Base-by-base conservation (phyloP, 768 basidiomycete genomes). In the Scleroderma citrinum region DNA sequence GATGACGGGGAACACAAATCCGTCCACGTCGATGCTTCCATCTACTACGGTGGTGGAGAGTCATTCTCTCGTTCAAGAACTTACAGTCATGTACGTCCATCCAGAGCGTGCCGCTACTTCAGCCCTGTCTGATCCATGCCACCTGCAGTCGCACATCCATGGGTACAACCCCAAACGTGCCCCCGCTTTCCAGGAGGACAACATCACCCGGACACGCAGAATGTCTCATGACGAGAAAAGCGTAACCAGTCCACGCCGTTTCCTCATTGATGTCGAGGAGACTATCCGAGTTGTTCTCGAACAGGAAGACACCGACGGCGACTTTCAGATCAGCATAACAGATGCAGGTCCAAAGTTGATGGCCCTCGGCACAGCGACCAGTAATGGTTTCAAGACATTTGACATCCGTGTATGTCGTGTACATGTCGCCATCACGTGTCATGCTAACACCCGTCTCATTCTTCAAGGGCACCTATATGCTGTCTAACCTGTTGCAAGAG, bases 401-500 rank as follows among this genome's bases (percentile, higher is more conserved):
- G 95, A 99, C 69, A 92, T 98, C 54, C 78, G 95, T 39, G 89
- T 92, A 65, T 55, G 79, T 66, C 2, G 8, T 50, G 31, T 35
- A 43, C 35, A 40, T 20, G n/a, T 36, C 13, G 21, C 50, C 24
- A 29, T 17, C 19, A 14, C 51, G 16, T 31, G 19, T 48, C 38
- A 16, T 50, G 49, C 31, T 30, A 53, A 44, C 50, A 56, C 46
- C 54, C 23, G 45, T 44, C 21, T 54, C 13, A 52, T 46, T 29
- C 26, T 8, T 59, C 14, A 62, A 94, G 87, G 95, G 96, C 36
- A 97, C 88, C n/a, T 99, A 98, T 70, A 98, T 97, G 95, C 76
- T 99, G 40, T 97, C 95, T 12, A 98, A 97, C 69, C 80, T 99
- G 21, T 77, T 99, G n/a, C 95, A 99, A 74, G 95, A 99, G 65